A percentile compares a stretch with the other conserved stretches of the same genome.
phyloP scores from a whole-genome alignment of 768 basidiomycete genomes.

The Collybia mongolica region DNA sequence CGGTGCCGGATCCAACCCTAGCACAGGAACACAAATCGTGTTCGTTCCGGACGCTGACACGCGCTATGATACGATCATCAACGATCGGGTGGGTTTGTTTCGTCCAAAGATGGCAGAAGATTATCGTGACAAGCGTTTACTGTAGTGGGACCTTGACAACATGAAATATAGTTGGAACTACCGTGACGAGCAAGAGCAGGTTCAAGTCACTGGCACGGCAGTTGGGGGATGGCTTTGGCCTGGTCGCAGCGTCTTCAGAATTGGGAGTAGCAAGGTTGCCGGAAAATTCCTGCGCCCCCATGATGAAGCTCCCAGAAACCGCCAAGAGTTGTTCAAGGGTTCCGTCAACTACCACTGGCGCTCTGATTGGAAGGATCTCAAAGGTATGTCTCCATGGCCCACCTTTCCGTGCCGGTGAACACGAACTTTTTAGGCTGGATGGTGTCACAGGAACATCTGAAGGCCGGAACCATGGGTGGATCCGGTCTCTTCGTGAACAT shows the following conservation, averaged over 20 bases:
- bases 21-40: conserved; percentile 2
- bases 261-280: conserved; percentile 8
- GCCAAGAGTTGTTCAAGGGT: conserved; percentile 1
- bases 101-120: background rate
- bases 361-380: background rate
- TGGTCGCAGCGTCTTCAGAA: conserved; percentile 8
- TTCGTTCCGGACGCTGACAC: conserved; percentile 8
- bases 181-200: background rate
- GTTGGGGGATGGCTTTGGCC: conserved; percentile 7
- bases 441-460: background rate
- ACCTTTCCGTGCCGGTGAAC: too few species aligned
- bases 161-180: conserved; percentile 7
- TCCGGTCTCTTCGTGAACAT: background rate
- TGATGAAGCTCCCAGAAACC: conserved; percentile 6
- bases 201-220: background rate
- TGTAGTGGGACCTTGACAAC: conserved; percentile 8
- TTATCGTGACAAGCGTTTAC: background rate
- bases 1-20: conserved; percentile 7
- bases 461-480: background rate
- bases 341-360: conserved; percentile 10
- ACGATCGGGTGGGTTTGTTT: background rate
- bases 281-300: conserved; percentile 4
- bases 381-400: background rate
- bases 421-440: background rate
- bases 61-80: conserved; percentile 8